Conservation (phyloP, 805 yeast genomes). For the Lachancea meyersii region DNA sequence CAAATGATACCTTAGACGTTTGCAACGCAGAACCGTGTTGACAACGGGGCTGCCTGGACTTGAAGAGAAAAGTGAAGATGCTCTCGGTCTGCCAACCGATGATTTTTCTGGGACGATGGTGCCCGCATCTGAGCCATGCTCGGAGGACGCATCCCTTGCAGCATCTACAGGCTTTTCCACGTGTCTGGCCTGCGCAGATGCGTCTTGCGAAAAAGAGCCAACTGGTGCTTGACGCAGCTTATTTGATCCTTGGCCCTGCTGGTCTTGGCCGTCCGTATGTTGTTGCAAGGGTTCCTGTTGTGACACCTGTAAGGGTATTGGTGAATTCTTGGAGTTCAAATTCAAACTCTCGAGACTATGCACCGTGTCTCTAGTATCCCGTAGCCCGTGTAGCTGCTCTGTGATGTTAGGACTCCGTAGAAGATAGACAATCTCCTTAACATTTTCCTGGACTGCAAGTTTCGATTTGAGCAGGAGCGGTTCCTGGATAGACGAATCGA, state of each 20-base stretch:
- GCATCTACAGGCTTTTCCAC: neutral
- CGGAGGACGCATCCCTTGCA: neutral
- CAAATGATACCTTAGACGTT: conserved; percentile 9
- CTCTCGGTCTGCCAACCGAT: conserved; percentile 5
- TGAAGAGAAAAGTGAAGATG: conserved; percentile 11
- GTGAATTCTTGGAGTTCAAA: conserved; percentile 5
- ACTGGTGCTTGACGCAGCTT: conserved; percentile 2
- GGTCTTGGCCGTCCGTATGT: neutral
- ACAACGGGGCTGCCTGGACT: conserved; percentile 2
- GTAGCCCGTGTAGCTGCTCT: conserved; percentile 21
- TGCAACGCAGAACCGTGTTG: conserved; percentile 5
- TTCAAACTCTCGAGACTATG: conserved; percentile 25
- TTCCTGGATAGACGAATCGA: conserved; percentile 6
- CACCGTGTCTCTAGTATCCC: conserved; percentile 18
- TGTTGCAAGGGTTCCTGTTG: neutral
- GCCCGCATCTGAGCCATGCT: conserved; percentile 2
- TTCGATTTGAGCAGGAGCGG: conserved; percentile 21
- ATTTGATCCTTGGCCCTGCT: neutral
- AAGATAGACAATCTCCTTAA: conserved; percentile 31
- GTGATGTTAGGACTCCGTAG: conserved; percentile 27
- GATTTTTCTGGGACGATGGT: conserved; percentile 6
- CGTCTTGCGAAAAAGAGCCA: neutral
- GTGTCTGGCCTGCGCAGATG: neutral
- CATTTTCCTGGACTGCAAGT: conserved; percentile 29
- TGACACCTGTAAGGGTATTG: neutral